phyloP scores from a whole-genome alignment of 1,284 basidiomycete genomes.

The Flammula alnicola region DNA sequence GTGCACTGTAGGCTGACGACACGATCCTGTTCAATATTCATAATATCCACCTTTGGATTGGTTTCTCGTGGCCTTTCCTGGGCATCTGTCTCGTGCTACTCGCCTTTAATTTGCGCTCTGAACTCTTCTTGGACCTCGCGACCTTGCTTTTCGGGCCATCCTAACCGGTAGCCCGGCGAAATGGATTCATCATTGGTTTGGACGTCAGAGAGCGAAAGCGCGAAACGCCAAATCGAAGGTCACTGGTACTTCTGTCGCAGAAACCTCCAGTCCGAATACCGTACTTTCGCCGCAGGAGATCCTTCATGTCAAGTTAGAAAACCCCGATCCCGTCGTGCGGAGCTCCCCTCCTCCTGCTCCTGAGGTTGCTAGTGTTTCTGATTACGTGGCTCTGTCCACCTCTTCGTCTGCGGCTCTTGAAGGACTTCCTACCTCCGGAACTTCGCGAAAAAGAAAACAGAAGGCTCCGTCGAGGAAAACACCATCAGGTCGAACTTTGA shows the following conservation, averaged over 20 bases:
- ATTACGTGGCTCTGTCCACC: not conserved
- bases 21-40: too few species aligned
- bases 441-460: constrained; percentile 1
- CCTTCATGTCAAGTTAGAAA: constrained; percentile 20
- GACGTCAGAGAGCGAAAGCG: constrained; percentile 27
- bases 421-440: not conserved
- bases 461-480: not conserved
- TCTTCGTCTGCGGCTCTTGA: constrained; percentile 10
- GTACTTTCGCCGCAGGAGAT: constrained; percentile 14
- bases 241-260: constrained; percentile 8
- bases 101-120: not conserved
- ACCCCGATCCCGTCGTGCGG: constrained; percentile 7
- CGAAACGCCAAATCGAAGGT: constrained; percentile 17
- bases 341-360: constrained; percentile 4
- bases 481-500: constrained; percentile 1
- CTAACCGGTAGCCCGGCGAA: constrained; percentile 23
- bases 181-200: constrained; percentile 34
- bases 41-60: too few species aligned
- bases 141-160: not conserved
- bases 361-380: constrained; percentile 7
- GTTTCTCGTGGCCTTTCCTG: not conserved
- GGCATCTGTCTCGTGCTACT: not conserved
- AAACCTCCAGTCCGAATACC: constrained; percentile 13
- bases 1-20: too few species aligned
- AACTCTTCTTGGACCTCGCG: not conserved